Evolutionary conservation across 169 alveolate species (phyloP).

Genomic region (Pseudocohnilembus persalinus): DNA sequence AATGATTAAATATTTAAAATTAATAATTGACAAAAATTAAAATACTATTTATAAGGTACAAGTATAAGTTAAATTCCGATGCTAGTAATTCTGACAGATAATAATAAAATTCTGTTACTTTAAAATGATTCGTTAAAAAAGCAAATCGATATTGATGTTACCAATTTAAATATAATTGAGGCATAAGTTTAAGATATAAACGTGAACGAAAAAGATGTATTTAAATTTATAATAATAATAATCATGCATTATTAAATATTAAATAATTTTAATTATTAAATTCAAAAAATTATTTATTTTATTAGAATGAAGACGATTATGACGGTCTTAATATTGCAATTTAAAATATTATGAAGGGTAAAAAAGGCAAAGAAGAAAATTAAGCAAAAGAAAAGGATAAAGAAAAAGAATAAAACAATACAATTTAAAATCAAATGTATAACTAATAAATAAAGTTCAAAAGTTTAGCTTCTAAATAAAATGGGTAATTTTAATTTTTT

Average conservation of each 20-base stretch:
- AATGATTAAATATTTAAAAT: no score
- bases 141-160: conserved; percentile 37
- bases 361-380: conserved; percentile 14
- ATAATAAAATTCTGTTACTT: conserved; percentile 34
- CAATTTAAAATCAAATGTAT: neutral
- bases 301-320: conserved; percentile 20
- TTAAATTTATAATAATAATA: no score
- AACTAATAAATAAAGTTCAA: neutral
- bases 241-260: neutral
- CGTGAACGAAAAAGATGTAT: conserved; percentile 32
- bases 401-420: conserved; percentile 14
- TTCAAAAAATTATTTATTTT: no score
- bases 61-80: conserved; percentile 23
- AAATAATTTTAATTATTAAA: no score
- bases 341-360: conserved; percentile 39
- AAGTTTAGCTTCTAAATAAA: neutral
- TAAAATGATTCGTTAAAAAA: conserved; percentile 40
- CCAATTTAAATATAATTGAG: conserved; percentile 43
- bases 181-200: conserved; percentile 41
- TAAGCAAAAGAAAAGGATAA: conserved; percentile 11
- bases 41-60: neutral
- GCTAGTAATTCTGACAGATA: conserved; percentile 34
- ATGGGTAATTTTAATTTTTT: neutral
- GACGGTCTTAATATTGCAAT: conserved; percentile 33
- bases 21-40: neutral